Evolutionary conservation across 345 rosid species (phyloP).

Genomic region (Gossypium raimondii): DNA sequence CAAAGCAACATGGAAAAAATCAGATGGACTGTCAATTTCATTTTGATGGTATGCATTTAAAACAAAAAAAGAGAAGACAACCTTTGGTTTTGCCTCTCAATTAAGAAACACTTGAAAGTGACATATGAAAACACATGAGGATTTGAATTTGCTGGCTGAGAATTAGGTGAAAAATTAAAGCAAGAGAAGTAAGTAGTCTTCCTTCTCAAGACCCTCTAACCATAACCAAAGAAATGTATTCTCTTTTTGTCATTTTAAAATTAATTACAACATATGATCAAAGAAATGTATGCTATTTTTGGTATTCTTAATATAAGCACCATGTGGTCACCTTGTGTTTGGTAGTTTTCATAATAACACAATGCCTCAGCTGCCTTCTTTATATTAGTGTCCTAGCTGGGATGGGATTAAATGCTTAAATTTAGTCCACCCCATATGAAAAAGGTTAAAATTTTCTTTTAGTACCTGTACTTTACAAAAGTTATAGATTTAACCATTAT

Average conservation of each 20-base stretch:
- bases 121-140: constrained; percentile 16
- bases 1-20: constrained; percentile 14
- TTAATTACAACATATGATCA: constrained; percentile 25
- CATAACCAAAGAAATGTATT: too few species aligned
- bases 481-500: too few species aligned
- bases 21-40: constrained; percentile 52
- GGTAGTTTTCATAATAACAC: neutral
- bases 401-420: too few species aligned
- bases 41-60: too few species aligned
- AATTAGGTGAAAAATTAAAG: constrained; percentile 24
- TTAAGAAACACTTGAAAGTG: constrained; percentile 53
- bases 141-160: constrained; percentile 29
- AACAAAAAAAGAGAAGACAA: too few species aligned
- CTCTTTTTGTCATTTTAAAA: too few species aligned
- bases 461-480: too few species aligned
- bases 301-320: neutral
- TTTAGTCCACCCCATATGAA: too few species aligned
- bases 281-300: neutral
- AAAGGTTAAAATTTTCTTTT: too few species aligned
- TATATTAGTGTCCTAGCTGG: too few species aligned
- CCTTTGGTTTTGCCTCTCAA: constrained; percentile 36
- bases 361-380: too few species aligned
- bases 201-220: too few species aligned
- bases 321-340: neutral
- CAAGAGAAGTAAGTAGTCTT: constrained; percentile 2